Evolutionary conservation across 192 early-diverging fungal genomes (phyloP), one percentile per base, ranked within the genome.

Genomic region (Coemansia sp.): DNA sequence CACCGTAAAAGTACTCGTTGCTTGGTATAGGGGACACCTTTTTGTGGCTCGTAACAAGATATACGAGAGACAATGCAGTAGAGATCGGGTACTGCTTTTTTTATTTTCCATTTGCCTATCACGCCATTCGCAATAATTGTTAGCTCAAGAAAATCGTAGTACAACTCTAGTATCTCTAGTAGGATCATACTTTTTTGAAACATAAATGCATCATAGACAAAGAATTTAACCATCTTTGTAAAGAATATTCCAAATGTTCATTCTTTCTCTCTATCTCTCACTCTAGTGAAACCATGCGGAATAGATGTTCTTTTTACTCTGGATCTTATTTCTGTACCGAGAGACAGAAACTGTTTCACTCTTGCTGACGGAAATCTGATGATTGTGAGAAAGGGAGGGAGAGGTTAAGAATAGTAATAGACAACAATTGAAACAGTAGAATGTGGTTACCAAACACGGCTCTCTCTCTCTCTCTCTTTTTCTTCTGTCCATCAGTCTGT

Each of bases 401-500:
- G 49, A 51, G 34, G 61, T 27, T 27, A 63, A 41, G 31, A 34
- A 62, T 38, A 62, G 61, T 63, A 63, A 62, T 36, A n/a, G 36
- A 38, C 60, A 62, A 38, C 60, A 62, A 63, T 63, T 27, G 61
- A 4, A 9, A 40, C 61, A 63, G 61, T 63, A 63, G 61, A 63
- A 63, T 42, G 61, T 42, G 61, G 61, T 63, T 63, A 41, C n/a
- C 61, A 59, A 13, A 59, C 55, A 59, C 38, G 40, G 36, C 38
- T 20, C 60, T 41, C 20, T 38, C 36, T 41, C 20, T 38, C 36
- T 31, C 52, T 60, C 31, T n/a, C 3, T 61, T 61, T 61, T 61
- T 20, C 36, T 59, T 8, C 33, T 3, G 15, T 10, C 11, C 16
- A 2, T 27, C 59, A 18, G n/a, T 63, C 38, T 24, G 36, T 4